phyloP scores from a whole-genome alignment of 768 basidiomycete species.

The Baorangia bicolor region DNA sequence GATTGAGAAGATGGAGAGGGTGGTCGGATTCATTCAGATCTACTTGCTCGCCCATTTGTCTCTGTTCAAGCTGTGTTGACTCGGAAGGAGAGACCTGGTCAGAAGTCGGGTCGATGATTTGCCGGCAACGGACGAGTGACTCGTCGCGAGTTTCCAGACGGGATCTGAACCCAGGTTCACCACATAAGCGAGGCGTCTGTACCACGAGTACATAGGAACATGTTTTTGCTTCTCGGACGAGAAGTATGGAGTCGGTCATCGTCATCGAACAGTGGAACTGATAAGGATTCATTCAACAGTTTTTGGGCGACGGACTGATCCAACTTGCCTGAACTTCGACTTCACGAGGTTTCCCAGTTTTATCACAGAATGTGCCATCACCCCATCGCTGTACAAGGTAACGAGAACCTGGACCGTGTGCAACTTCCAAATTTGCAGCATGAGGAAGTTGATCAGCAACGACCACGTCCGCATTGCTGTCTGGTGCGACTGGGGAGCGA shows the following conservation, averaged over 20 bases:
- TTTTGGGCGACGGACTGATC: background rate
- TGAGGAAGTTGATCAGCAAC: conserved; percentile 64
- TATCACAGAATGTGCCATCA: conserved; percentile 92
- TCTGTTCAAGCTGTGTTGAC: conserved; percentile 31
- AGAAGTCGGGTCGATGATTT: conserved; percentile 48
- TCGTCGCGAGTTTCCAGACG: conserved; percentile 64
- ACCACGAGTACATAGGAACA: conserved; percentile 94
- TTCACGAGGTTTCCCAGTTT: conserved; percentile 82
- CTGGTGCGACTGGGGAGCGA: conserved; percentile 59
- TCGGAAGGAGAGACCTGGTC: conserved; percentile 25
- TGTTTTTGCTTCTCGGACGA: conserved; percentile 91
- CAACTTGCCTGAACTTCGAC: conserved; percentile 88
- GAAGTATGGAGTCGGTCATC: conserved; percentile 84
- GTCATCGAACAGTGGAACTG: conserved; percentile 97
- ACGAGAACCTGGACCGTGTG: conserved; percentile 72
- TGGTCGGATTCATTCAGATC: conserved; percentile 51
- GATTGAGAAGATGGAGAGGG: conserved; percentile 52
- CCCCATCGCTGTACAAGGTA: conserved; percentile 93
- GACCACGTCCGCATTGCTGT: conserved; percentile 62
- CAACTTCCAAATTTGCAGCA: conserved; percentile 72
- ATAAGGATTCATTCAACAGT: conserved; percentile 3
- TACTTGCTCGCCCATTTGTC: conserved; percentile 27
- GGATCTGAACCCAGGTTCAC: conserved; percentile 89
- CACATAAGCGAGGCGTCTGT: conserved; percentile 92
- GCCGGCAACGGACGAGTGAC: conserved; percentile 73